Conservation (phyloP, 768 basidiomycete species). For the Grammothele lineata region DNA sequence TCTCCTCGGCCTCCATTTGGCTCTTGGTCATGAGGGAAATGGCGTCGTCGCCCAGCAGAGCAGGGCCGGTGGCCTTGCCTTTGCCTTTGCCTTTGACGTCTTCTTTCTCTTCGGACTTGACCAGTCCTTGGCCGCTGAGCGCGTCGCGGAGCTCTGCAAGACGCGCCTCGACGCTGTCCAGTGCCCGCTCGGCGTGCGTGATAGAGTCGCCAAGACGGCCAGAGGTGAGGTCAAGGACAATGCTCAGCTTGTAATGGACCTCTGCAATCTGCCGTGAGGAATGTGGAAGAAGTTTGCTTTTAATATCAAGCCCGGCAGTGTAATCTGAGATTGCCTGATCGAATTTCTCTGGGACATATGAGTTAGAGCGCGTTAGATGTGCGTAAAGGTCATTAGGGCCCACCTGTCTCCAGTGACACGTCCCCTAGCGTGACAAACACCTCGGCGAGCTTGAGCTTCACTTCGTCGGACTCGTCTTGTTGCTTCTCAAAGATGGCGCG, state of each 20-base stretch:
- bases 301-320: slow-evolving; percentile 69
- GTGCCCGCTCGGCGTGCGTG: slow-evolving; percentile 70
- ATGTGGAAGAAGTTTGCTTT: slow-evolving; percentile 67
- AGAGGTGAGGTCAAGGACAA: slow-evolving; percentile 87
- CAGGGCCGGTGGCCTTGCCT: slow-evolving; percentile 52
- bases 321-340: slow-evolving; percentile 92
- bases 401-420: slow-evolving; percentile 95
- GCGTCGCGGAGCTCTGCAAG: slow-evolving; percentile 54
- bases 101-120: slow-evolving; percentile 25
- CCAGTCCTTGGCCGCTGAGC: slow-evolving; percentile 33
- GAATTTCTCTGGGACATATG: slow-evolving; percentile 72
- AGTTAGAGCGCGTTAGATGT: not conserved
- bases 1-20: slow-evolving; percentile 76
- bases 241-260: slow-evolving; percentile 91
- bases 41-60: slow-evolving; percentile 45
- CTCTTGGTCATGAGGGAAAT: slow-evolving; percentile 63
- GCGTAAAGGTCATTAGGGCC: not conserved
- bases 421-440: slow-evolving; percentile 90
- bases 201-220: slow-evolving; percentile 83
- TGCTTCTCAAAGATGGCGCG: slow-evolving; percentile 79
- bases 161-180: slow-evolving; percentile 72
- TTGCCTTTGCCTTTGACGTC: slow-evolving; percentile 59
- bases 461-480: slow-evolving; percentile 51
- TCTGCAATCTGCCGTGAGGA: slow-evolving; percentile 94
- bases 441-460: slow-evolving; percentile 83